Conservation (phyloP, 345 rosid genomes). For the Eucalyptus pauciflora region DNA sequence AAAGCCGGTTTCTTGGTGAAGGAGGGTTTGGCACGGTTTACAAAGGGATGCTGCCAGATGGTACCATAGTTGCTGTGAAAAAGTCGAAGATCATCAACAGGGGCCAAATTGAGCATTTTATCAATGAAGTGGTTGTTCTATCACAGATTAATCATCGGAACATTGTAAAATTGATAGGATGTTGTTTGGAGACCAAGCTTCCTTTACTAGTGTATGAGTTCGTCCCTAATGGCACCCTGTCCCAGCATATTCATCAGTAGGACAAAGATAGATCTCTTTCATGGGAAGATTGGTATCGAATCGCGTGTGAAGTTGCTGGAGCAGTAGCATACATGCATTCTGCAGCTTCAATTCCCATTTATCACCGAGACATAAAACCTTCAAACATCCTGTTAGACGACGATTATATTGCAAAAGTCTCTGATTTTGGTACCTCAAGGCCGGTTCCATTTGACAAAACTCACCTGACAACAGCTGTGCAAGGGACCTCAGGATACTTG, state of each 20-base stretch:
- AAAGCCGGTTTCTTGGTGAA: slow-evolving; percentile 12
- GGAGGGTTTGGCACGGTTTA: slow-evolving; percentile 34
- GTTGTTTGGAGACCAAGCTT: too few species aligned
- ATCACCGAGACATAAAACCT: too few species aligned
- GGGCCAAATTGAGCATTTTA: slow-evolving; percentile 24
- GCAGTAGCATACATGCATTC: too few species aligned
- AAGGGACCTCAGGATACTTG: slow-evolving; percentile 33
- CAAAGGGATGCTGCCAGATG: slow-evolving; percentile 22
- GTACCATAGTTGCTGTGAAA: slow-evolving; percentile 21
- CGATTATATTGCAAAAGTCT: slow-evolving; percentile 1
- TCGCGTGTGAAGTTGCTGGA: fast-evolving
- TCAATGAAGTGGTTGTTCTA: slow-evolving; percentile 29
- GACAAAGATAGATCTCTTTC: too few species aligned
- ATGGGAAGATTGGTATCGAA: too few species aligned
- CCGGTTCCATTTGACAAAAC: slow-evolving; percentile 21
- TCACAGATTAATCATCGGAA: slow-evolving; percentile 30
- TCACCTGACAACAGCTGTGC: slow-evolving; percentile 24
- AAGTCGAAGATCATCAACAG: slow-evolving; percentile 17
- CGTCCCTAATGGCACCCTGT: too few species aligned
- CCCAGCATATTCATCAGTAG: too few species aligned
- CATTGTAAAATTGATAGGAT: slow-evolving; percentile 8
- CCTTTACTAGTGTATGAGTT: too few species aligned
- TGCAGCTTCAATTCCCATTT: too few species aligned
- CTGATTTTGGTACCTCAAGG: slow-evolving; percentile 37
- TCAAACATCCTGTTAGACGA: too few species aligned